Evolutionary conservation across 2,329 filamentous ascomycete genomes (phyloP).

Genomic region (Aspergillus candidus): DNA sequence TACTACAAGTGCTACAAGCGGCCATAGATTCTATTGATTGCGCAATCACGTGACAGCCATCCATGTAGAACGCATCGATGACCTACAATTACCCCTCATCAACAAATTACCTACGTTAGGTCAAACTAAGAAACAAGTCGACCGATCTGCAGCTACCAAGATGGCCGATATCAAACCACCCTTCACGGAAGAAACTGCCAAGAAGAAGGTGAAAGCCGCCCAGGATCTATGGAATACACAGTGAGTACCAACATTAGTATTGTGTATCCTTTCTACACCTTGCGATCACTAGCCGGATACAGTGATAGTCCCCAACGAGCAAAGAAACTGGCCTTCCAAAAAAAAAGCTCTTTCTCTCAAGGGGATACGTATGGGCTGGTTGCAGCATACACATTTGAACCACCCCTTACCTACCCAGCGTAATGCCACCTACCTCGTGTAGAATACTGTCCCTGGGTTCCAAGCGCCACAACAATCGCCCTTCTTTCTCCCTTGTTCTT

Average conservation of each 20-base stretch:
- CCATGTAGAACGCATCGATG: neutral
- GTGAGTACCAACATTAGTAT: constrained; percentile 37
- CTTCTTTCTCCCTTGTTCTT: neutral
- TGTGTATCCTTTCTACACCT: neutral
- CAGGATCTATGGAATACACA: constrained; percentile 77
- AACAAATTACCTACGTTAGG: neutral
- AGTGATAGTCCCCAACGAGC: too few relatives aligned
- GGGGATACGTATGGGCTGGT: too few relatives aligned
- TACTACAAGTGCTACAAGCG: too few relatives aligned
- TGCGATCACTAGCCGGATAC: neutral
- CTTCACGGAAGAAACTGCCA: constrained; percentile 67
- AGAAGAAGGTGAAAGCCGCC: constrained; percentile 72
- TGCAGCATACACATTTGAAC: too few relatives aligned
- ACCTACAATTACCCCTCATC: neutral
- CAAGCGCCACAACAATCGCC: neutral
- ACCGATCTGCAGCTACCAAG: neutral
- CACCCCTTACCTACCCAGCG: too few relatives aligned
- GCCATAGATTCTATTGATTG: too few relatives aligned
- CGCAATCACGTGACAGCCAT: neutral
- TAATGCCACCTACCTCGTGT: too few relatives aligned
- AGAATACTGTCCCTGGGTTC: neutral
- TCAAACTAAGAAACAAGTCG: neutral
- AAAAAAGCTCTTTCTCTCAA: neutral
- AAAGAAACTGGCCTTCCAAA: neutral
- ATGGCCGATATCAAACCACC: constrained; percentile 54